These are phyloP conservation scores for Parathielavia hyrcaniae DNA, from an alignment of 495 filamentous ascomycete genomes.

Conservation along the genomic window DNA sequence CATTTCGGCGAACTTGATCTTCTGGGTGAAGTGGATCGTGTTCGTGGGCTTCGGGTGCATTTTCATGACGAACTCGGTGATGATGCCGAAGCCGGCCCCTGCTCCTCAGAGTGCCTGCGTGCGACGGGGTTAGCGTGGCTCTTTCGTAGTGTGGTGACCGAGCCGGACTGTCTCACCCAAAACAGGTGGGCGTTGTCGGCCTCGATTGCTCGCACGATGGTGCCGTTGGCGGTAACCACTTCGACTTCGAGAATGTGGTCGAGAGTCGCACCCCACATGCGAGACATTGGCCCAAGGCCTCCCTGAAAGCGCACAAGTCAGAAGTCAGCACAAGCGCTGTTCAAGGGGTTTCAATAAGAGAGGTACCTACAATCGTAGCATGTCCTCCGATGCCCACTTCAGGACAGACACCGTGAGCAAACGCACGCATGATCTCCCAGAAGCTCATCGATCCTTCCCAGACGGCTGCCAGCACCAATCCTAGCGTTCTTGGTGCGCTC, in stretches of 20 bases:
- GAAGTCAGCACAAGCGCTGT: too few species aligned
- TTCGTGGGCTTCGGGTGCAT: conserved; percentile 52
- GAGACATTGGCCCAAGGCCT: conserved; percentile 48
- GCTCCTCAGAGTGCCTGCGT: conserved; percentile 51
- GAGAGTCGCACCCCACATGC: conserved; percentile 51
- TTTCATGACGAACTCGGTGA: conserved; percentile 57
- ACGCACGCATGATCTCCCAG: conserved; percentile 58
- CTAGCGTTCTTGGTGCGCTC: conserved; percentile 51
- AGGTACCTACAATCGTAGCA: conserved; percentile 46
- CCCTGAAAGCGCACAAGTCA: conserved; percentile 31
- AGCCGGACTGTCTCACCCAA: conserved; percentile 36
- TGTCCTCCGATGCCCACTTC: conserved; percentile 67
- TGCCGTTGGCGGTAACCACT: conserved; percentile 56
- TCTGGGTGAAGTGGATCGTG: conserved; percentile 49
- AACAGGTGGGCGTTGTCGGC: conserved; percentile 52
- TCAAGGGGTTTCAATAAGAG: too few species aligned
- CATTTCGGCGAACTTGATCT: conserved; percentile 40
- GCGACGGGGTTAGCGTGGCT: too few species aligned
- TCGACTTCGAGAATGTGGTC: conserved; percentile 52
- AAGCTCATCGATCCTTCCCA: conserved; percentile 54
- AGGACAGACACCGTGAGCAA: conserved; percentile 62
- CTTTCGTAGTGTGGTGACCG: too few species aligned
- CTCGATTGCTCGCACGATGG: conserved; percentile 48
- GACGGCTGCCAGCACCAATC: conserved; percentile 57
- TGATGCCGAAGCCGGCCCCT: conserved; percentile 56